phyloP scores from a whole-genome alignment of 2,329 filamentous ascomycete species.

The Fusarium austroafricanum region DNA sequence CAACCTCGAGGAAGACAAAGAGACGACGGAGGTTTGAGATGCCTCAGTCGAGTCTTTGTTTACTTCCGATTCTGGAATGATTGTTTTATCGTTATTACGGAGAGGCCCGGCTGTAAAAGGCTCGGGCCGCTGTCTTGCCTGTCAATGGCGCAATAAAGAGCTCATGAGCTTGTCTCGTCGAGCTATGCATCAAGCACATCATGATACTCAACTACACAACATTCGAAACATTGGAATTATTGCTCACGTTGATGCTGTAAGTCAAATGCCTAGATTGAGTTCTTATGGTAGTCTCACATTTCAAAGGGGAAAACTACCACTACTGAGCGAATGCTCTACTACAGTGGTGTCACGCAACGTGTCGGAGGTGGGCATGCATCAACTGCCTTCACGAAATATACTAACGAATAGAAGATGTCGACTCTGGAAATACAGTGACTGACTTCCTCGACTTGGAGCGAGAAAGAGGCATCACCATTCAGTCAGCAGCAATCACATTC shows the following conservation, averaged over 20 bases:
- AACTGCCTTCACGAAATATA: not conserved
- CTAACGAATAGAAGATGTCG: constrained; percentile 73
- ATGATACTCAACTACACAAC: constrained; percentile 54
- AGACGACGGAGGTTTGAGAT: constrained; percentile 30
- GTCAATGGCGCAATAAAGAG: constrained; percentile 40
- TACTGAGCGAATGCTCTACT: constrained; percentile 98
- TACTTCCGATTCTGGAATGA: constrained; percentile 35
- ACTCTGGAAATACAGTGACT: constrained; percentile 95
- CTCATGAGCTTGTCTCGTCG: constrained; percentile 26
- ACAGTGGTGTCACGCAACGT: constrained; percentile 87
- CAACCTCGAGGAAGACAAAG: constrained; percentile 20
- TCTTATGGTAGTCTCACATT: constrained; percentile 1
- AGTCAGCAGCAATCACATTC: constrained; percentile 96
- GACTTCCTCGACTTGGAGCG: constrained; percentile 96
- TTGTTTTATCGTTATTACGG: constrained; percentile 41
- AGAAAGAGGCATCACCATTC: constrained; percentile 94
- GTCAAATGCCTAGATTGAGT: constrained; percentile 31
- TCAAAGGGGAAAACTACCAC: constrained; percentile 91
- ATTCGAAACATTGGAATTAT: constrained; percentile 98
- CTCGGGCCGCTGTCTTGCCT: constrained; percentile 37
- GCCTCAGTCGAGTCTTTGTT: constrained; percentile 14
- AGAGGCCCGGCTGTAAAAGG: constrained; percentile 33
- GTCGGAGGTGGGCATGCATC: constrained; percentile 70
- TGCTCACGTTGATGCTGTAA: constrained; percentile 92
- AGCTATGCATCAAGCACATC: constrained; percentile 36